Evolutionary conservation across 2,329 filamentous ascomycete species (phyloP).

Genomic region (Aspergillus melleus): DNA sequence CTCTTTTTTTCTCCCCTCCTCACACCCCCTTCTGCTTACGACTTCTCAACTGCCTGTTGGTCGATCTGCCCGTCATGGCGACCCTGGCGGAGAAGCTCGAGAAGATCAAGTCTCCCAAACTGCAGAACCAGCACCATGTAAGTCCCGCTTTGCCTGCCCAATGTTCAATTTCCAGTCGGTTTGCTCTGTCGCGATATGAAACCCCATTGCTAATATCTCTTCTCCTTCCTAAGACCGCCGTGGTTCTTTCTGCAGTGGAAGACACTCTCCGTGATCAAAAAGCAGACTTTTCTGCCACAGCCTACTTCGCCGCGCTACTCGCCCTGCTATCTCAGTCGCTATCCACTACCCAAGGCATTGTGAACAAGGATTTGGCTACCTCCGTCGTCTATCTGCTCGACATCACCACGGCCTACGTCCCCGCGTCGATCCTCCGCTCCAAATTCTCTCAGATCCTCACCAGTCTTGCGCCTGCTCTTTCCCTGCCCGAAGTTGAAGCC

Average conservation of each 20-base stretch:
- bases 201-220: not conserved
- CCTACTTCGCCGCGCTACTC: slow-evolving; percentile 93
- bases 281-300: slow-evolving; percentile 77
- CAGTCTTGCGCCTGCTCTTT: slow-evolving; percentile 79
- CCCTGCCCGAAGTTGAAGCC: slow-evolving; percentile 78
- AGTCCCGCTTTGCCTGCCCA: slow-evolving; percentile 25
- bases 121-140: slow-evolving; percentile 93
- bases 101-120: slow-evolving; percentile 94
- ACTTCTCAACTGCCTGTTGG: slow-evolving; percentile 27
- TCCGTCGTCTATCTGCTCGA: slow-evolving; percentile 96
- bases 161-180: not conserved
- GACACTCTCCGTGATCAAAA: slow-evolving; percentile 88
- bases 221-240: slow-evolving; percentile 46
- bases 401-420: slow-evolving; percentile 80
- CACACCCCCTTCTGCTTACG: slow-evolving; percentile 21
- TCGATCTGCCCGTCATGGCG: slow-evolving; percentile 45
- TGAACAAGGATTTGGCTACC: slow-evolving; percentile 79
- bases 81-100: slow-evolving; percentile 87
- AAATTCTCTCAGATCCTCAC: slow-evolving; percentile 94
- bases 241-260: slow-evolving; percentile 88
- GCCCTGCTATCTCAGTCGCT: slow-evolving; percentile 80
- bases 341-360: slow-evolving; percentile 59
- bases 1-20: slow-evolving; percentile 7
- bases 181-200: slow-evolving; percentile 7
- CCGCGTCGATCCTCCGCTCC: slow-evolving; percentile 81